phyloP scores from a whole-genome alignment of 2,329 filamentous ascomycete genomes.

The Penicillium expansum region DNA sequence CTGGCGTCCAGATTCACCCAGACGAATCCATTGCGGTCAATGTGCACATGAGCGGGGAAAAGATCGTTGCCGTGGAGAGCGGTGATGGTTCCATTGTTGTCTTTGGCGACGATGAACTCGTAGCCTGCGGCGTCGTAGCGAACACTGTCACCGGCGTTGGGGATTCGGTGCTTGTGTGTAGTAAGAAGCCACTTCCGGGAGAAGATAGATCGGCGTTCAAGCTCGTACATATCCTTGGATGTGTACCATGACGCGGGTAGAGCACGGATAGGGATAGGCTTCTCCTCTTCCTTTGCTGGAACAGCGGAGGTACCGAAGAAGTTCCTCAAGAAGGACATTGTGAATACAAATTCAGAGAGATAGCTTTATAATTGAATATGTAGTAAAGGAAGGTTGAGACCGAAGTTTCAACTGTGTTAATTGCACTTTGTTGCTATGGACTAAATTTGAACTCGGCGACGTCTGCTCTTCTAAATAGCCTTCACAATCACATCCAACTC shows the following conservation, averaged over 20 bases:
- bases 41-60: conserved; percentile 53
- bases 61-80: conserved; percentile 51
- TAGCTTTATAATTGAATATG: neutral
- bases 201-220: conserved; percentile 58
- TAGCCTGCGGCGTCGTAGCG: conserved; percentile 55
- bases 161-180: conserved; percentile 45
- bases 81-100: conserved; percentile 53
- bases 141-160: conserved; percentile 55
- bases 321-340: conserved; percentile 31
- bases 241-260: conserved; percentile 54
- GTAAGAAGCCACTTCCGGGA: conserved; percentile 52
- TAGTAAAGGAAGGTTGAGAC: neutral
- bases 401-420: conserved; percentile 1
- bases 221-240: conserved; percentile 49
- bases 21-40: conserved; percentile 56
- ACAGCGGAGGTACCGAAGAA: conserved; percentile 28
- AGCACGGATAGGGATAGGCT: conserved; percentile 42
- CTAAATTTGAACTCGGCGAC: conserved; percentile 9
- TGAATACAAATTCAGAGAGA: conserved; percentile 1
- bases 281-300: conserved; percentile 25
- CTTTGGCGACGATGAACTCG: conserved; percentile 52
- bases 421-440: conserved; percentile 11
- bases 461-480: conserved; percentile 22
- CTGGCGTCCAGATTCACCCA: conserved; percentile 58
- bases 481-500: conserved; percentile 9